Evolutionary conservation across 129 eudicot genomes (phyloP).

Genomic region (Chrysanthemum lavandulifolium): DNA sequence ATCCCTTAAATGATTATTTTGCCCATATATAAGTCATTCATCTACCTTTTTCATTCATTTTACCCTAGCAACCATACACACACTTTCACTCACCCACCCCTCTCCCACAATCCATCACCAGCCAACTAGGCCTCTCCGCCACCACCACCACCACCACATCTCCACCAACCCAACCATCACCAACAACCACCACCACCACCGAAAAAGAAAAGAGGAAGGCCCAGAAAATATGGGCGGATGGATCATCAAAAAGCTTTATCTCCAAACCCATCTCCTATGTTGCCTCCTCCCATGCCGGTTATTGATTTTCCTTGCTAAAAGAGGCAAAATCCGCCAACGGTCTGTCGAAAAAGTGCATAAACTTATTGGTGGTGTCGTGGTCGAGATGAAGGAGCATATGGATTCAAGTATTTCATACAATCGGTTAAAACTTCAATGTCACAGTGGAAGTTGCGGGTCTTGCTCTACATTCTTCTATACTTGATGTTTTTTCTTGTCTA

Average conservation of each 20-base stretch:
- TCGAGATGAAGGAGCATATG: slow-evolving; percentile 67
- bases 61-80: too few species aligned
- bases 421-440: slow-evolving; percentile 60
- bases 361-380: slow-evolving; percentile 72
- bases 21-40: too few species aligned
- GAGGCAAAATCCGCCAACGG: slow-evolving; percentile 37
- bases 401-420: slow-evolving; percentile 41
- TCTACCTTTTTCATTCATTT: too few species aligned
- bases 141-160: slow-evolving; percentile 37
- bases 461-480: neutral
- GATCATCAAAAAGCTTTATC: slow-evolving; percentile 67
- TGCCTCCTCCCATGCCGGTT: slow-evolving; percentile 46
- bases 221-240: slow-evolving; percentile 86
- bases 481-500: too few species aligned
- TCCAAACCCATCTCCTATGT: slow-evolving; percentile 85
- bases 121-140: slow-evolving; percentile 26
- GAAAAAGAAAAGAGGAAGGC: slow-evolving; percentile 89
- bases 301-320: slow-evolving; percentile 43
- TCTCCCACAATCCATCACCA: slow-evolving; percentile 36
- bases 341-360: slow-evolving; percentile 28
- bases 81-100: too few species aligned
- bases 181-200: slow-evolving; percentile 30
- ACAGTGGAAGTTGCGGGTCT: slow-evolving; percentile 67
- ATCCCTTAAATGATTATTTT: too few species aligned
- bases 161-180: slow-evolving; percentile 32